Evolutionary conservation across 768 basidiomycete genomes (phyloP).

Genomic region (Pisolithus marmoratus): DNA sequence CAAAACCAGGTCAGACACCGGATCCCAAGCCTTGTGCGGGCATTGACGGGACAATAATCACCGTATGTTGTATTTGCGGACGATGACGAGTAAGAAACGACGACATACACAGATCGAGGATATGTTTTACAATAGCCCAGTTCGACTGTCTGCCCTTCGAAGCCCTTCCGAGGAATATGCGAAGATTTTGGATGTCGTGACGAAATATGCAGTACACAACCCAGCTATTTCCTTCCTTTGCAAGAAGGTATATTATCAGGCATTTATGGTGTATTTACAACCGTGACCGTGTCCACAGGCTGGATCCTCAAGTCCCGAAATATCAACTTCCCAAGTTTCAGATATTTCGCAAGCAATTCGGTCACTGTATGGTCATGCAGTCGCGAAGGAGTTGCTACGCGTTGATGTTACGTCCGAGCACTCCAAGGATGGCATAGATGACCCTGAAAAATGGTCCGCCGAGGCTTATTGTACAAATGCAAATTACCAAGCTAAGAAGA

Average conservation of each 20-base stretch:
- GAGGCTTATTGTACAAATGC: slow-evolving; percentile 78
- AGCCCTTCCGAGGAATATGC: slow-evolving; percentile 87
- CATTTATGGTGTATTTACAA: background rate
- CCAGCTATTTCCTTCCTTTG: slow-evolving; percentile 82
- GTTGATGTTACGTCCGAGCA: slow-evolving; percentile 31
- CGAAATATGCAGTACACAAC: slow-evolving; percentile 93
- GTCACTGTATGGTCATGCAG: slow-evolving; percentile 71
- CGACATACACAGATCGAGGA: slow-evolving; percentile 74
- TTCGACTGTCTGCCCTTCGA: slow-evolving; percentile 78
- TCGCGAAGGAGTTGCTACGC: slow-evolving; percentile 71
- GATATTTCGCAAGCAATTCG: slow-evolving; percentile 66
- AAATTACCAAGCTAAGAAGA: slow-evolving; percentile 87
- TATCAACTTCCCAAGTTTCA: slow-evolving; percentile 72
- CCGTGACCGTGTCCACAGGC: slow-evolving; percentile 39
- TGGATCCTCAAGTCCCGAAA: slow-evolving; percentile 68
- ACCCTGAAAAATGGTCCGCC: slow-evolving; percentile 57
- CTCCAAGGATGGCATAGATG: slow-evolving; percentile 26
- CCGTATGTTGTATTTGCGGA: slow-evolving; percentile 39
- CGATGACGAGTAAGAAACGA: background rate
- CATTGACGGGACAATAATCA: slow-evolving; percentile 89
- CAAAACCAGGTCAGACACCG: slow-evolving; percentile 62
- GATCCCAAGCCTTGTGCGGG: slow-evolving; percentile 91
- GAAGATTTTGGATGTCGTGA: slow-evolving; percentile 85
- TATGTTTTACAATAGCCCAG: slow-evolving; percentile 90
- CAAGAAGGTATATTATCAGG: slow-evolving; percentile 62